Evolutionary conservation across 2,329 filamentous ascomycete genomes (phyloP), one percentile per base, ranked within the genome.

Genomic region (Emergomyces orientalis): DNA sequence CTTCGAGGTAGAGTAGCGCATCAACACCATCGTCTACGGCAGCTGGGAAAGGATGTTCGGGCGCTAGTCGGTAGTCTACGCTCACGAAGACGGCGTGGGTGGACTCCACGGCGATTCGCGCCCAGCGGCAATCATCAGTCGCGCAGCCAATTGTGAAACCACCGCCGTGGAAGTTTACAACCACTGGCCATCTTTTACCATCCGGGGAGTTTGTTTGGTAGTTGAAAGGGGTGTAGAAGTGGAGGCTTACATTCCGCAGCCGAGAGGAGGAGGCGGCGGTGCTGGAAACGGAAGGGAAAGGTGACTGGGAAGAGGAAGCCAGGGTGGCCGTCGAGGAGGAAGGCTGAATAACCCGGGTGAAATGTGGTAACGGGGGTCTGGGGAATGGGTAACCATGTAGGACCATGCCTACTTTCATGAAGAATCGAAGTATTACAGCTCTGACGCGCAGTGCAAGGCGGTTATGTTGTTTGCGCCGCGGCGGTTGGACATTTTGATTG

Each of bases 341-440:
- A 2, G 56, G 56, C n/a, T 37, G 37, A 45, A 89, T 80, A 22
- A 78, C 78, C 54, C 80, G 81, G 56, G 45, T 49, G 45, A 49
- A 49, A 37, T 79, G 75, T 1, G 86, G 86, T 39, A 76, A 77
- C 1, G 85, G 84, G 6, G 87, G 85, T 59, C 81, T 79, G 7
- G 86, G 86, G 51, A 80, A 76, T 0, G 86, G 82, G 64, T 86
- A 75, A 62, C 81, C 82, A 71, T 90, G 87, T 47, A 90, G 76
- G 64, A 82, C 78, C 86, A 89, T 89, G 70, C 86, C 87, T 63
- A 89, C 80, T 63, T 79, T 80, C 82, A 89, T 88, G 51, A 89
- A 78, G 62, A 82, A 80, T 60, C 88, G 82, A 86, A 86, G 89
- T 71, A 86, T 82, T 34, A 80, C 75, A 56, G 88, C 87, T 71